Evolutionary conservation across 257 asterid genomes (phyloP).

Genomic region (Nicotiana attenuata): DNA sequence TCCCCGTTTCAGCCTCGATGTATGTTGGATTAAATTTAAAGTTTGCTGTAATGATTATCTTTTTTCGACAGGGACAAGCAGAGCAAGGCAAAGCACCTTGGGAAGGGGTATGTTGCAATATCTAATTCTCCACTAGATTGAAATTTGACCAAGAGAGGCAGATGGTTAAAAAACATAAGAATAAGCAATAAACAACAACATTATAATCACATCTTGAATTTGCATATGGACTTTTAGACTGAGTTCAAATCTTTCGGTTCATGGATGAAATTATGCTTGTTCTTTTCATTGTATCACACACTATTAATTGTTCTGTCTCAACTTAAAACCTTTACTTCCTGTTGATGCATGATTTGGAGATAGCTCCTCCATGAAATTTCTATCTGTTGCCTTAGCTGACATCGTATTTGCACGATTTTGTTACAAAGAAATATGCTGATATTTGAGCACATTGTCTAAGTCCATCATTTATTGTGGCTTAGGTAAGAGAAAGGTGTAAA

Average conservation of each 20-base stretch:
- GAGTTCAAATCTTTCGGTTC: neutral
- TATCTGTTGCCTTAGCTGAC: too few species aligned
- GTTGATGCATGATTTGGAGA: neutral
- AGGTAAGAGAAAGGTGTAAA: slow-evolving; percentile 81
- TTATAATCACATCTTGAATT: neutral
- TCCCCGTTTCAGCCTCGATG: neutral
- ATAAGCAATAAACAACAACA: neutral
- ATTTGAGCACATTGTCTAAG: neutral
- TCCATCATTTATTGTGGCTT: neutral
- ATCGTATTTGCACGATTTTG: neutral
- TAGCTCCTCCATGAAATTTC: neutral
- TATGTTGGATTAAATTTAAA: neutral
- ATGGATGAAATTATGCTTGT: neutral
- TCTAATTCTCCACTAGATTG: neutral
- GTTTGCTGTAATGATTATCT: neutral
- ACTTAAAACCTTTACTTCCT: neutral
- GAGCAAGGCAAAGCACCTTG: slow-evolving; percentile 84
- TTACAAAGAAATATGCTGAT: neutral
- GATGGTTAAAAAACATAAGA: neutral
- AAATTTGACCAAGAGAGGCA: neutral
- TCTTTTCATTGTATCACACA: neutral
- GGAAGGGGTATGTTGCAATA: slow-evolving; percentile 74
- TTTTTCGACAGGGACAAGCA: slow-evolving; percentile 50
- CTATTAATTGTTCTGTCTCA: neutral
- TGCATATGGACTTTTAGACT: neutral